Conservation (phyloP, 805 yeast genomes). For the Nakazawaea ishiwadae region DNA sequence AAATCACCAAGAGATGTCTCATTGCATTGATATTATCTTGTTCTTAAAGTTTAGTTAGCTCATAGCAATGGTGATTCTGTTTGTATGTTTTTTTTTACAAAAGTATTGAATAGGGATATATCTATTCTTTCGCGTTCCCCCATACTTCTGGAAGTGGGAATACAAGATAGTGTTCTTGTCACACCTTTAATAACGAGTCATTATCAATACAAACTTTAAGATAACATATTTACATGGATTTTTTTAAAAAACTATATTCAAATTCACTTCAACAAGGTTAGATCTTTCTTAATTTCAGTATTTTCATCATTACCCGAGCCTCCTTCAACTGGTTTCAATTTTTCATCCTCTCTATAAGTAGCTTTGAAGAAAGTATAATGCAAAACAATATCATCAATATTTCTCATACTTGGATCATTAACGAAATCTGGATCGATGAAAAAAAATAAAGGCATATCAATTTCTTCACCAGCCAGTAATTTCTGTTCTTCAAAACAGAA, state of each 20-base stretch:
- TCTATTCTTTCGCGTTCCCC: too few species aligned
- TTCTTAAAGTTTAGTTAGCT: too few species aligned
- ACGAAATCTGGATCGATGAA: slow-evolving; percentile 96
- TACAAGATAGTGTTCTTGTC: background rate
- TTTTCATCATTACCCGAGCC: slow-evolving; percentile 11
- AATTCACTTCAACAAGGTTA: slow-evolving; percentile 7
- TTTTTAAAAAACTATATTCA: background rate
- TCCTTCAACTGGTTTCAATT: slow-evolving; percentile 10
- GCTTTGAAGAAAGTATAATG: slow-evolving; percentile 90
- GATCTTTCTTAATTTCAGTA: slow-evolving; percentile 2
- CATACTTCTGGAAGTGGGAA: too few species aligned
- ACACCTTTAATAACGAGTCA: background rate
- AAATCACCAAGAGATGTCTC: too few species aligned
- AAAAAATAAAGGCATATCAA: slow-evolving; percentile 98
- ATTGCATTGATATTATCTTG: too few species aligned
- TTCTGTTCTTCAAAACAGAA: slow-evolving; percentile 97
- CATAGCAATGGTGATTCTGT: too few species aligned
- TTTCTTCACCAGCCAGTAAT: slow-evolving; percentile 92
- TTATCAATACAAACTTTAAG: background rate
- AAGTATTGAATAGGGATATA: too few species aligned
- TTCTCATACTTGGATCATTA: slow-evolving; percentile 87
- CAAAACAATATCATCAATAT: slow-evolving; percentile 82
- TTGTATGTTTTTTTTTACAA: too few species aligned
- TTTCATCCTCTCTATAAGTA: slow-evolving; percentile 22
- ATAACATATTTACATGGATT: slow-evolving; percentile 3